phyloP scores from a whole-genome alignment of 305 asterid genomes.

The Solanum hybrid region DNA sequence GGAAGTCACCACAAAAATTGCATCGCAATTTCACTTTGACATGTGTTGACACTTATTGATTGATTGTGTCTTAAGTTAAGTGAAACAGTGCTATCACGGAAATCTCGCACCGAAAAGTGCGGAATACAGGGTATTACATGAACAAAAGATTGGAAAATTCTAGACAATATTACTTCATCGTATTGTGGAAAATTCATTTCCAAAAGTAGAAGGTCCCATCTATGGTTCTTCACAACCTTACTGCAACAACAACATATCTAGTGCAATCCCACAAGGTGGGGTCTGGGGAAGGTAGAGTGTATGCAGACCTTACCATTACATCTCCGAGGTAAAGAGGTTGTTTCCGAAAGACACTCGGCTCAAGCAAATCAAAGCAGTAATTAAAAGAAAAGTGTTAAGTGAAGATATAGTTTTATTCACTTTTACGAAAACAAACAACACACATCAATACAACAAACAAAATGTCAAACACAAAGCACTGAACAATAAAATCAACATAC shows the following conservation, averaged over 20 bases:
- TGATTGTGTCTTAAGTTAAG: neutral
- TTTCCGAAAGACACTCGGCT: neutral
- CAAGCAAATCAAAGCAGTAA: neutral
- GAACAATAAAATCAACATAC: constrained; percentile 19
- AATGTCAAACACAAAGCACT: neutral
- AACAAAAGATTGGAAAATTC: no score
- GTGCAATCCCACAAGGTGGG: neutral
- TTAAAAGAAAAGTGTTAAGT: no score
- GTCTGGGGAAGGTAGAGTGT: neutral
- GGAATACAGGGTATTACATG: neutral
- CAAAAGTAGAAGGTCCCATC: no score
- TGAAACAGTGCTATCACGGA: neutral
- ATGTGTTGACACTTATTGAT: neutral
- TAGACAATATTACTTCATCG: no score
- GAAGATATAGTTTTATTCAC: no score
- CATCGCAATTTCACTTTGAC: neutral
- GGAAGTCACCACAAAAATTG: neutral
- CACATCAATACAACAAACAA: neutral
- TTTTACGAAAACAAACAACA: neutral
- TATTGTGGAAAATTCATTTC: no score
- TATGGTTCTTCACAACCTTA: no score
- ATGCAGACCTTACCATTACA: no score
- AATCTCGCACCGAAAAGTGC: neutral
- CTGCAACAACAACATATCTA: neutral
- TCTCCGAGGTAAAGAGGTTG: neutral